Conservation (phyloP, 345 rosid genomes). For the Gossypium arboreum region DNA sequence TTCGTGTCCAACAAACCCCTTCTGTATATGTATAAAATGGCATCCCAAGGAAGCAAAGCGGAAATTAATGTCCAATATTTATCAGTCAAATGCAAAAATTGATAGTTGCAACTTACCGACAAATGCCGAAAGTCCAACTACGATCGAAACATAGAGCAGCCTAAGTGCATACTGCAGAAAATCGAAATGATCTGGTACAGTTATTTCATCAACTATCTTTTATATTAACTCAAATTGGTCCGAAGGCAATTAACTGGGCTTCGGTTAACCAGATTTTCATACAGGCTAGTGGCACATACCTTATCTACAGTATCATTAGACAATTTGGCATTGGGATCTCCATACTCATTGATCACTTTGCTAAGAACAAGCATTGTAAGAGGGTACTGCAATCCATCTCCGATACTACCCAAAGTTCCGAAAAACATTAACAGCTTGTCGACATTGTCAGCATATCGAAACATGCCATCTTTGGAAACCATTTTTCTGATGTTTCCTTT, state of each 20-base stretch:
- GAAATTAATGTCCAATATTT: background rate
- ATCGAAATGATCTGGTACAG: background rate
- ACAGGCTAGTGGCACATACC: slow-evolving; percentile 24
- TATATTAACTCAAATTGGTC: background rate
- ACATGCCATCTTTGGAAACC: slow-evolving; percentile 50
- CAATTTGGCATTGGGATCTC: slow-evolving; percentile 25
- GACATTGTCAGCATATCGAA: slow-evolving; percentile 42
- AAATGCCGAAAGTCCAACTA: slow-evolving; percentile 55
- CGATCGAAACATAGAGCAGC: slow-evolving; percentile 57
- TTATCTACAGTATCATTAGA: slow-evolving; percentile 37
- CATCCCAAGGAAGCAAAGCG: background rate
- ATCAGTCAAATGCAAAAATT: background rate
- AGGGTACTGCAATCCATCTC: slow-evolving; percentile 68
- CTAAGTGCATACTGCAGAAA: slow-evolving; percentile 47
- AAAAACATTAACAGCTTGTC: slow-evolving; percentile 60
- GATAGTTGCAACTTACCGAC: slow-evolving; percentile 39
- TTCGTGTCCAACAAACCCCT: slow-evolving; percentile 70
- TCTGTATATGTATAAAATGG: slow-evolving; percentile 32
- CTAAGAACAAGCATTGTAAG: slow-evolving; percentile 52
- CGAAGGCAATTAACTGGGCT: background rate
- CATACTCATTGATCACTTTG: slow-evolving; percentile 58
- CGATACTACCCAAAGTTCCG: slow-evolving; percentile 63
- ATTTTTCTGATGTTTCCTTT: slow-evolving; percentile 17
- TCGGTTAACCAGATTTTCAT: background rate
- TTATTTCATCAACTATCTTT: background rate